A percentile compares a stretch with the other conserved stretches of the same genome.
Conservation (phyloP, 1,284 basidiomycete genomes). For the Puccinia horiana region DNA sequence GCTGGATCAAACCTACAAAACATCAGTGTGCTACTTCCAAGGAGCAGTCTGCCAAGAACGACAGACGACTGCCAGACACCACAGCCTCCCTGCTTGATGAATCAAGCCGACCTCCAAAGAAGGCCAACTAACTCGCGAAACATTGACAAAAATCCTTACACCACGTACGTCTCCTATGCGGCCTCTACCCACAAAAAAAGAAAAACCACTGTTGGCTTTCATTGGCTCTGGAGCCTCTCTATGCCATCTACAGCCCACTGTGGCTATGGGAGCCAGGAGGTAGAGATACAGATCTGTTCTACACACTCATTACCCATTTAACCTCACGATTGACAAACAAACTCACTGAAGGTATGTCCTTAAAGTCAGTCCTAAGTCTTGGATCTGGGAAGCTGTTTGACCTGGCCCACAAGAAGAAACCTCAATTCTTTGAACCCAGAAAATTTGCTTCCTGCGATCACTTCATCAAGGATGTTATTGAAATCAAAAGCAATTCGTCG, state of each 20-base stretch:
- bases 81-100: neutral
- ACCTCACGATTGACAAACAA: neutral
- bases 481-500: too few species aligned
- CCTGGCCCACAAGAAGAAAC: neutral
- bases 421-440: neutral
- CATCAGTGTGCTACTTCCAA: neutral
- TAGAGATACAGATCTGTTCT: neutral
- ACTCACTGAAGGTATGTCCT: neutral
- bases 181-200: neutral
- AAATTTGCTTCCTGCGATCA: neutral
- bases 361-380: neutral
- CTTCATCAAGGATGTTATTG: neutral
- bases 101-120: neutral
- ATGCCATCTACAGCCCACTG: neutral
- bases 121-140: neutral
- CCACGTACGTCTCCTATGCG: neutral
- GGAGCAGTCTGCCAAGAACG: neutral
- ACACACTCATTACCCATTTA: neutral
- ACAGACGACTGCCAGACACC: neutral
- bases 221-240: too few species aligned
- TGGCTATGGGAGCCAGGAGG: neutral
- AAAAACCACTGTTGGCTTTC: constrained; percentile 17
- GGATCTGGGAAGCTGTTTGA: neutral
- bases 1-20: neutral
- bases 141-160: neutral